These are phyloP conservation scores for Solanum hybrid DNA, from an alignment of 305 asterid species.

Conservation along the genomic window DNA sequence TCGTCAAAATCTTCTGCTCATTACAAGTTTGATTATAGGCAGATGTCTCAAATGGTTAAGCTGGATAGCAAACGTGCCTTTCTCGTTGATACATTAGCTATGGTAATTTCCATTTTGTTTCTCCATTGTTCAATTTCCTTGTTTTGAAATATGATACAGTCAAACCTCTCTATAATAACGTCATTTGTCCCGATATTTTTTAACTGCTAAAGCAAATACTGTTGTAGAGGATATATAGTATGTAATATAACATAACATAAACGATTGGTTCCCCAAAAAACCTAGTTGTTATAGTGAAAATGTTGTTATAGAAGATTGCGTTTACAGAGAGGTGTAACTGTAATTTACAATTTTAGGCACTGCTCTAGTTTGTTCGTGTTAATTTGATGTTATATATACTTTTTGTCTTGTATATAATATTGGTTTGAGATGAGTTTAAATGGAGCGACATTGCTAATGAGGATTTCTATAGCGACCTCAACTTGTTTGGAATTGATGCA, in stretches of 20 bases:
- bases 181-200: not conserved
- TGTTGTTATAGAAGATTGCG: not conserved
- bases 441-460: not conserved
- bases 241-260: not conserved
- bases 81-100: slow-evolving; percentile 45
- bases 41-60: slow-evolving; percentile 39
- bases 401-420: not conserved
- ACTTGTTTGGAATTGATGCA: not conserved
- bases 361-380: not conserved
- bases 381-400: not conserved
- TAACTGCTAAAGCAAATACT: not conserved
- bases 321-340: not conserved
- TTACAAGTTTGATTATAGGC: slow-evolving; percentile 22
- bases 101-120: slow-evolving; percentile 19
- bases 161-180: not conserved
- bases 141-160: not conserved
- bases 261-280: not conserved
- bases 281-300: not conserved
- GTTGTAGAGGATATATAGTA: not conserved
- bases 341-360: not conserved
- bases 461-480: not conserved
- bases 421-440: not conserved
- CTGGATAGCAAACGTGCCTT: slow-evolving; percentile 30
- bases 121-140: not conserved
- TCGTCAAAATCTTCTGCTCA: slow-evolving; percentile 18